These are phyloP conservation scores for Digitaria exilis DNA, from an alignment of 202 grass and related monocot genomes.

Conservation along the genomic window DNA sequence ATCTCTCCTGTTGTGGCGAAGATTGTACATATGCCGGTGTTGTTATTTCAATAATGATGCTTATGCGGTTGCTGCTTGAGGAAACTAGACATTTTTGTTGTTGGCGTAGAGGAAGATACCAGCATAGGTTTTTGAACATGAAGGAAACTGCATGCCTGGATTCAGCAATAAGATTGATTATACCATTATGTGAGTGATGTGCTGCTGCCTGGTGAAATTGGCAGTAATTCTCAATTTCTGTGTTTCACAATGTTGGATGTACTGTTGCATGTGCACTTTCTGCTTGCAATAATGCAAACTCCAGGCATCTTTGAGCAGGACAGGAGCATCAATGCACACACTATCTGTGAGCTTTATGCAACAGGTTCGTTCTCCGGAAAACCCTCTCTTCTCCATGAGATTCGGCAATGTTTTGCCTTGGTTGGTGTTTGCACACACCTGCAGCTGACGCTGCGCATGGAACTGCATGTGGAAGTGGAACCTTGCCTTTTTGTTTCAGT, in stretches of 20 bases:
- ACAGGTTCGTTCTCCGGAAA: background rate
- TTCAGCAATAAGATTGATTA: conserved; percentile 7
- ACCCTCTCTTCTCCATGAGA: background rate
- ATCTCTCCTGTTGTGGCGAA: background rate
- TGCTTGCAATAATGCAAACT: background rate
- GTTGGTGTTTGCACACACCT: background rate
- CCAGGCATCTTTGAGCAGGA: background rate
- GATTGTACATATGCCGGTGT: conserved; percentile 28
- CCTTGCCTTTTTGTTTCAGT: background rate
- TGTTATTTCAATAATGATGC: background rate
- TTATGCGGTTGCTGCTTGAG: background rate
- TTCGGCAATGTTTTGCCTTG: background rate
- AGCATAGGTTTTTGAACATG: background rate
- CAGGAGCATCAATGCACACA: background rate
- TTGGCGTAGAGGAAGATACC: background rate
- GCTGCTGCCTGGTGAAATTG: background rate
- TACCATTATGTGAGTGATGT: background rate
- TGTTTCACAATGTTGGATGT: background rate
- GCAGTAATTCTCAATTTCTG: background rate
- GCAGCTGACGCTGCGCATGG: background rate
- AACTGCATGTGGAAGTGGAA: background rate
- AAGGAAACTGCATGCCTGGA: background rate
- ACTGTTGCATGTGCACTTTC: background rate
- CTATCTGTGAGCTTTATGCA: background rate
- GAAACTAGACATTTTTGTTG: background rate